phyloP scores from a whole-genome alignment of 75 land plant species.

The Chamaecyparis obtusa region DNA sequence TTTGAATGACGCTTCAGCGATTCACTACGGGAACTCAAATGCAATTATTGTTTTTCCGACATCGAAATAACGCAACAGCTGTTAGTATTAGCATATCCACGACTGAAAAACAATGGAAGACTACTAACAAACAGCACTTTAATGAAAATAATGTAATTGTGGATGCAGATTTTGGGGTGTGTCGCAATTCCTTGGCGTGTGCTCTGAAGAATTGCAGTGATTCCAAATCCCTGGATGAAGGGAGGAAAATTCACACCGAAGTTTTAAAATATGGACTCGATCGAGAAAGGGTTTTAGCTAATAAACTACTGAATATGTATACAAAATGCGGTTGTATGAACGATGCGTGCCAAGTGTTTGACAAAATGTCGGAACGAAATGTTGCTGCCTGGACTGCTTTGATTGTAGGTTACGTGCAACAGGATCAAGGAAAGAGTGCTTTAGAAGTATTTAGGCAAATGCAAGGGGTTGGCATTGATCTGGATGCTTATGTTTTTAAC shows the following conservation, averaged over 20 bases:
- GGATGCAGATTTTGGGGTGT: neutral
- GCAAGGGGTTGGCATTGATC: neutral
- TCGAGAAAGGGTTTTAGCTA: conserved; percentile 6
- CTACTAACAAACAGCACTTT: neutral
- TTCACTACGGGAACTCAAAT: neutral
- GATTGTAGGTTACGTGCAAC: conserved; percentile 45
- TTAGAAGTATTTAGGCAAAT: neutral
- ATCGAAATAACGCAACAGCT: neutral
- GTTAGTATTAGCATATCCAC: neutral
- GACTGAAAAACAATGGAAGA: neutral
- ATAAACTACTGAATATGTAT: conserved; percentile 59
- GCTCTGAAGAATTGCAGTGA: neutral
- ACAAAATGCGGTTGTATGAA: conserved; percentile 48
- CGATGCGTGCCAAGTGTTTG: conserved; percentile 46
- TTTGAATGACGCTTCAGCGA: neutral
- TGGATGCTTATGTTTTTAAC: neutral
- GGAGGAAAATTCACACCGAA: neutral
- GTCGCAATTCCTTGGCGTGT: neutral
- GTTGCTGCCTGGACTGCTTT: conserved; percentile 38
- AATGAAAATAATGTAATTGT: neutral
- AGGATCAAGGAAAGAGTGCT: conserved; percentile 17
- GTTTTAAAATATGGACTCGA: neutral
- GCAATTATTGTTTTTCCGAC: neutral
- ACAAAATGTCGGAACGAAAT: conserved; percentile 12
- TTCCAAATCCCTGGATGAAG: neutral